Conservation (phyloP, 305 asterid species). For the Fraxinus sp. region DNA sequence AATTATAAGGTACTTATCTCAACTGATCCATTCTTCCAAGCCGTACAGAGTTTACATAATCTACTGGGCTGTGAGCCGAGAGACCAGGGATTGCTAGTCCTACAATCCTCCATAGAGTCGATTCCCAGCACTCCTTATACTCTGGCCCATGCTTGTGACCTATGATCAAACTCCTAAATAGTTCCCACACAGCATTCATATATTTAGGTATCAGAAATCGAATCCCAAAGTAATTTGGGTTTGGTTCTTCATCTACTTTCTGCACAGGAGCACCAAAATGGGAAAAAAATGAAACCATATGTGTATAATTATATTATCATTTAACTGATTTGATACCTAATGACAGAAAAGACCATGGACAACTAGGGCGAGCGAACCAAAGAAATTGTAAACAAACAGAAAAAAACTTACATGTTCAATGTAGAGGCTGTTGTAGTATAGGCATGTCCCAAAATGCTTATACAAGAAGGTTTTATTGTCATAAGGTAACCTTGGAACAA, state of each 20-base stretch:
- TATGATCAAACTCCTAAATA: constrained; percentile 58
- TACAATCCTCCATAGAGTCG: constrained; percentile 49
- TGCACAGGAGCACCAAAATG: constrained; percentile 19
- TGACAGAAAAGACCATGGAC: neutral
- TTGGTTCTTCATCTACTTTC: constrained; percentile 84
- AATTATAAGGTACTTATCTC: neutral
- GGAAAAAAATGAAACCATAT: neutral
- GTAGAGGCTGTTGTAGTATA: constrained; percentile 77
- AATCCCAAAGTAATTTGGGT: constrained; percentile 68
- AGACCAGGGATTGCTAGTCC: constrained; percentile 80
- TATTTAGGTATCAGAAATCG: constrained; percentile 59
- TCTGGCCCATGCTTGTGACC: constrained; percentile 47
- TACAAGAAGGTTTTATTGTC: constrained; percentile 80
- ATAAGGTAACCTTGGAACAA: constrained; percentile 91
- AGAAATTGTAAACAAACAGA: neutral
- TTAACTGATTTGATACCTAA: neutral
- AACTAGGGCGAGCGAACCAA: neutral
- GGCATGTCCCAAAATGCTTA: constrained; percentile 81
- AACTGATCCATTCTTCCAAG: constrained; percentile 47
- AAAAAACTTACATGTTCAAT: constrained; percentile 51
- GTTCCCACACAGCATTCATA: constrained; percentile 70
- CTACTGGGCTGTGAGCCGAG: constrained; percentile 78
- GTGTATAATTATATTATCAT: neutral
- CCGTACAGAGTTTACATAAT: constrained; percentile 79
- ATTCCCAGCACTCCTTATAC: constrained; percentile 78